Percentiles rank a stretch among this genome's conserved stretches.
phyloP scores from a whole-genome alignment of 2,329 filamentous ascomycete genomes.

The Didymella pomorum region DNA sequence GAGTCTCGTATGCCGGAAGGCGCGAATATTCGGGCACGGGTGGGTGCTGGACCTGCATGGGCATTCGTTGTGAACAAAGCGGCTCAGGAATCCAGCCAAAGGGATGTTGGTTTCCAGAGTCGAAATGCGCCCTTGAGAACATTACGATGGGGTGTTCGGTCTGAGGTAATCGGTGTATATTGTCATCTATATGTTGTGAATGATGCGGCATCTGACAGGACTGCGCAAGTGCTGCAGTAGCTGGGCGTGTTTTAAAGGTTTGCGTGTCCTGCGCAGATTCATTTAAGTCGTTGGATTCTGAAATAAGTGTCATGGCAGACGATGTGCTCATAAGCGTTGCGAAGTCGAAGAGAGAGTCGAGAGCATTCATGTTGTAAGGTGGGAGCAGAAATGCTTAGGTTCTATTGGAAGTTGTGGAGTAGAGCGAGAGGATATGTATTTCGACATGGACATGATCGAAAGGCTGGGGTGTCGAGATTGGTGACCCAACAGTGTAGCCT shows the following conservation, averaged over 20 bases:
- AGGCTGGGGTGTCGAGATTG: background rate
- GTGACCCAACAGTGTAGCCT: constrained; percentile 2
- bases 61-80: background rate
- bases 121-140: background rate
- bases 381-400: too few species aligned
- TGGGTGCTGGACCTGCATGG: background rate
- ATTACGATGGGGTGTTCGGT: background rate
- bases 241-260: background rate
- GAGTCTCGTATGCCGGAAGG: background rate
- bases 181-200: background rate
- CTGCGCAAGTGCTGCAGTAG: background rate
- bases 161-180: background rate
- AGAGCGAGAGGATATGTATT: background rate
- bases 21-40: background rate
- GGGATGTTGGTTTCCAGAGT: background rate
- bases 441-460: background rate
- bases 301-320: constrained; percentile 6
- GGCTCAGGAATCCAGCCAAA: background rate
- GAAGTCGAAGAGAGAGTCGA: constrained; percentile 30
- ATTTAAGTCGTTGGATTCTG: background rate
- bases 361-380: constrained; percentile 25
- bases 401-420: background rate
- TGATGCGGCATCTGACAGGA: background rate
- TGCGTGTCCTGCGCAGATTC: background rate
- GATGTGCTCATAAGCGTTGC: constrained; percentile 10